Conservation (phyloP, 1,139 yeast genomes). For the Trichomonascaceae sp. region DNA sequence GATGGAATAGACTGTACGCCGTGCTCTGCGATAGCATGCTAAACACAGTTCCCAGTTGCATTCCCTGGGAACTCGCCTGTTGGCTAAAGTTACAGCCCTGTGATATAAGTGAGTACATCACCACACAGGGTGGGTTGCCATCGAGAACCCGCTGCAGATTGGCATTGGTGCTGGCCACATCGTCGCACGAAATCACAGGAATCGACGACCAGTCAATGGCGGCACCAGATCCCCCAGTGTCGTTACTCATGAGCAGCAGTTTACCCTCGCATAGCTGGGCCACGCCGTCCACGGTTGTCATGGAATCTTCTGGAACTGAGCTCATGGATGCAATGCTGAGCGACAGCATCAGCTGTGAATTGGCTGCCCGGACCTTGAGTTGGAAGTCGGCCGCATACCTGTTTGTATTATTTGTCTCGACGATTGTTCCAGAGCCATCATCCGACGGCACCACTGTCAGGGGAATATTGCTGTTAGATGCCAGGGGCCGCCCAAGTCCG, state of each 20-base stretch:
- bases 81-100: constrained; percentile 17
- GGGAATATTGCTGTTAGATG: too few relatives aligned
- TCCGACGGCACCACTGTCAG: too few relatives aligned
- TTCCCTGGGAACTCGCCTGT: constrained; percentile 12
- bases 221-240: too few relatives aligned
- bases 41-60: constrained; percentile 22
- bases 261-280: constrained; percentile 16
- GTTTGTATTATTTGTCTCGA: constrained; percentile 12
- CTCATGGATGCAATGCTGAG: constrained; percentile 16
- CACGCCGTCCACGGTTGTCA: constrained; percentile 10
- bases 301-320: constrained; percentile 12
- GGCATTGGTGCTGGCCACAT: constrained; percentile 12
- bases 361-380: constrained; percentile 8
- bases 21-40: constrained; percentile 16
- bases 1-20: constrained; percentile 14
- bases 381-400: constrained; percentile 8
- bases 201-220: constrained; percentile 13
- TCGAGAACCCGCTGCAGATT: constrained; percentile 14
- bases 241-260: constrained; percentile 10
- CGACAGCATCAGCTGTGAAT: constrained; percentile 9
- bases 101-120: constrained; percentile 17
- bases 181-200: constrained; percentile 22
- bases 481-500: too few relatives aligned
- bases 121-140: constrained; percentile 19
- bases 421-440: too few relatives aligned